Evolutionary conservation across 495 filamentous ascomycete genomes (phyloP).

Genomic region (Hypoxylon lienhwacheense): DNA sequence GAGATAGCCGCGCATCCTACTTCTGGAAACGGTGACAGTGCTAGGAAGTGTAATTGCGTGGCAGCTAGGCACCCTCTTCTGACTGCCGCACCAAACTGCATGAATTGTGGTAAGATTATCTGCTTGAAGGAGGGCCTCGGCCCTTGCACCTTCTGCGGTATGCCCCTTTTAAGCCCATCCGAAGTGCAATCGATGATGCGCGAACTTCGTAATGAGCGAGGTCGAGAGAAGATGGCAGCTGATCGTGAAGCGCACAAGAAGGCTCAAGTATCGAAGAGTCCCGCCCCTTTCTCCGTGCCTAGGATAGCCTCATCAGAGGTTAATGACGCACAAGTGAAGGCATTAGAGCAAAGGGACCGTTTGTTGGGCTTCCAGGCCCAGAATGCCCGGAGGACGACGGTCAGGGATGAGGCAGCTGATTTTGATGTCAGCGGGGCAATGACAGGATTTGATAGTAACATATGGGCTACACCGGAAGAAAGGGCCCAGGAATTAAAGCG

Average conservation of each 20-base stretch:
- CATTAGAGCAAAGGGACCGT: conserved; percentile 77
- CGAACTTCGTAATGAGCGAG: conserved; percentile 82
- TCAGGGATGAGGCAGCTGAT: conserved; percentile 91
- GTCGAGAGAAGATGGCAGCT: conserved; percentile 77
- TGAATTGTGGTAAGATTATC: conserved; percentile 93
- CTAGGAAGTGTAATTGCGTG: conserved; percentile 79
- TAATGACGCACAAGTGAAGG: conserved; percentile 54
- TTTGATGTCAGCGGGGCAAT: conserved; percentile 72
- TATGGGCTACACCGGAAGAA: conserved; percentile 89
- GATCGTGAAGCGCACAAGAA: conserved; percentile 68
- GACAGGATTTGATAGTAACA: conserved; percentile 54
- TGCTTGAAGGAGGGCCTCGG: conserved; percentile 93
- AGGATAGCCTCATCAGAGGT: conserved; percentile 42
- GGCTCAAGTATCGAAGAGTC: conserved; percentile 61
- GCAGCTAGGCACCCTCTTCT: conserved; percentile 83
- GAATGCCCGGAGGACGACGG: conserved; percentile 82
- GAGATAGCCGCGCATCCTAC: conserved; percentile 88
- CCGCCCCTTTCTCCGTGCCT: conserved; percentile 53
- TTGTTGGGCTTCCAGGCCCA: conserved; percentile 83
- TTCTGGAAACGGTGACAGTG: conserved; percentile 52
- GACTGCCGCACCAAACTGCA: conserved; percentile 84
- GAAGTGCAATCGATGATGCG: conserved; percentile 85
- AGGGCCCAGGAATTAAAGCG: conserved; percentile 83
- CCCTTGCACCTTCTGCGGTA: conserved; percentile 88
- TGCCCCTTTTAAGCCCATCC: conserved; percentile 65